Evolutionary conservation across 2,329 filamentous ascomycete species (phyloP).

Genomic region (Claviceps spartinae): DNA sequence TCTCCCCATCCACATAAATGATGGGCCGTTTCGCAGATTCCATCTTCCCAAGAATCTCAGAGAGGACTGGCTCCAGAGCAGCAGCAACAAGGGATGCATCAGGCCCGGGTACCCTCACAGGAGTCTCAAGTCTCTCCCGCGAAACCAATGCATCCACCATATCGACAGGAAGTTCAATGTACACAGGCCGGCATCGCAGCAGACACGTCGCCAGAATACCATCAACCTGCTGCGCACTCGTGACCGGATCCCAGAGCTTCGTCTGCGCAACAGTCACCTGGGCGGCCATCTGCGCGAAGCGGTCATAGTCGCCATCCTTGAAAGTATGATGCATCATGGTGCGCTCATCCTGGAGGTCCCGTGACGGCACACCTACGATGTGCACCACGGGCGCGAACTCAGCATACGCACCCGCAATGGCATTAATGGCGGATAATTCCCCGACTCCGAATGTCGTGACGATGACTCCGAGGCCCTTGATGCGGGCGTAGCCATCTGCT

Average conservation of each 20-base stretch:
- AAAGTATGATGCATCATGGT: slow-evolving; percentile 39
- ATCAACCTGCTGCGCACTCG: slow-evolving; percentile 31
- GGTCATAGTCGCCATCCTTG: slow-evolving; percentile 38
- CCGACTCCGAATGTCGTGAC: slow-evolving; percentile 50
- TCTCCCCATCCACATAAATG: slow-evolving; percentile 39
- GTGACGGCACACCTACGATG: slow-evolving; percentile 39
- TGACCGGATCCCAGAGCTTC: slow-evolving; percentile 27
- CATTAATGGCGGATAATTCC: slow-evolving; percentile 43
- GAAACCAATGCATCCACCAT: slow-evolving; percentile 27
- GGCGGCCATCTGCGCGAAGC: slow-evolving; percentile 34
- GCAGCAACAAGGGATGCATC: neutral
- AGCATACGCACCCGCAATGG: slow-evolving; percentile 43
- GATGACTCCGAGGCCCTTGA: slow-evolving; percentile 35
- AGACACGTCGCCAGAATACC: slow-evolving; percentile 24
- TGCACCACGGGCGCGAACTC: slow-evolving; percentile 43
- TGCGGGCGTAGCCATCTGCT: slow-evolving; percentile 42
- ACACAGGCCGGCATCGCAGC: slow-evolving; percentile 39
- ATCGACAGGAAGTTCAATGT: slow-evolving; percentile 41
- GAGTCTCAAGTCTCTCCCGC: slow-evolving; percentile 14
- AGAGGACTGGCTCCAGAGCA: slow-evolving; percentile 17
- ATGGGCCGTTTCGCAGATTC: slow-evolving; percentile 31
- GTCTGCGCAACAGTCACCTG: slow-evolving; percentile 36
- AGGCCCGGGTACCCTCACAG: slow-evolving; percentile 6
- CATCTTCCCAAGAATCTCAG: slow-evolving; percentile 25
- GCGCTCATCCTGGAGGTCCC: slow-evolving; percentile 27